Evolutionary conservation across 371 early-diverging fungal genomes (phyloP).

Genomic region (Circinella minor): DNA sequence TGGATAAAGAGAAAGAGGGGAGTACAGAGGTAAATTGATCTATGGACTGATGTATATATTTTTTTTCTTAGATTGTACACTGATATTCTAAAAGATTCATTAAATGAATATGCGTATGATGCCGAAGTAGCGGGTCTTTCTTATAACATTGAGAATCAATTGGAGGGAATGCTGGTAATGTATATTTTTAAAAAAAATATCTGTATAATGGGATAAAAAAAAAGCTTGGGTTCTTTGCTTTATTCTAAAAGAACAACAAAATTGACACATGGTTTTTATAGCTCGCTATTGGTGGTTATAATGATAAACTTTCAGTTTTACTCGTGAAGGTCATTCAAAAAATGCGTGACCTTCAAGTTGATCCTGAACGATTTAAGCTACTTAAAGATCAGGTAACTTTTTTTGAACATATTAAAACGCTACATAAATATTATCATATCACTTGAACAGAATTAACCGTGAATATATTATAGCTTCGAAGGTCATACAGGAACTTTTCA

Average conservation of each 20-base stretch:
- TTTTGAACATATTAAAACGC: background rate
- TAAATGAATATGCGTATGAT: constrained; percentile 87
- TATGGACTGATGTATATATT: background rate
- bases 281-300: constrained; percentile 80
- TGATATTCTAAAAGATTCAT: constrained; percentile 77
- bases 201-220: too few species aligned
- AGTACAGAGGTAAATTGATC: too few species aligned
- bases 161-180: constrained; percentile 67
- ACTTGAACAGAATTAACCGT: background rate
- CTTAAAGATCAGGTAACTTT: constrained; percentile 66
- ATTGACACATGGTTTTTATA: background rate
- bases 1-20: too few species aligned
- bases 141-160: constrained; percentile 70
- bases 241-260: too few species aligned
- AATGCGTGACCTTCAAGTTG: constrained; percentile 68
- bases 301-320: constrained; percentile 80
- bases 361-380: constrained; percentile 72
- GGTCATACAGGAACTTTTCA: constrained; percentile 74
- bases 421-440: too few species aligned
- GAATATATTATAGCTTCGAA: constrained; percentile 44
- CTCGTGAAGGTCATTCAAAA: constrained; percentile 72
- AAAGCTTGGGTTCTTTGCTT: too few species aligned
- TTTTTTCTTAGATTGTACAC: constrained; percentile 59
- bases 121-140: constrained; percentile 87
- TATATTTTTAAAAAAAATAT: background rate